Evolutionary conservation across 495 filamentous ascomycete species (phyloP).

Genomic region (Penicillium cataractarum): DNA sequence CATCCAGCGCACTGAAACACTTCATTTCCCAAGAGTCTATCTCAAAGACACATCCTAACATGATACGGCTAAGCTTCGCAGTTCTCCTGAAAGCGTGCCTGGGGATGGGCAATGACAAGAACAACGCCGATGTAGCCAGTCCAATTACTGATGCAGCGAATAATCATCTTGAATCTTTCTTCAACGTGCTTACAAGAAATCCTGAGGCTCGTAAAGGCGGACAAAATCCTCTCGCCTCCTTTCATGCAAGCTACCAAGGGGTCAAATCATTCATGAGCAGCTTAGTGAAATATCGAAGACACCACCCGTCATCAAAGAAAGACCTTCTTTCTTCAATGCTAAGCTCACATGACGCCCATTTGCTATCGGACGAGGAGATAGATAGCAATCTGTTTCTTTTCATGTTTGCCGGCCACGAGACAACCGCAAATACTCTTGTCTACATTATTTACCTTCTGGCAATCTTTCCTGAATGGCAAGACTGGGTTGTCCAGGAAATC

Average conservation of each 20-base stretch:
- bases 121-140: not conserved
- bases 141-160: not conserved
- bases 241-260: not conserved
- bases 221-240: not conserved
- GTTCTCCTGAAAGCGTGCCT: conserved; percentile 2
- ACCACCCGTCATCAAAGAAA: not conserved
- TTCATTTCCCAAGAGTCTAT: not conserved
- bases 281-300: not conserved
- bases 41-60: not conserved
- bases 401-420: not conserved
- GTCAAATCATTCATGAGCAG: not conserved
- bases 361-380: not conserved
- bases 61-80: not conserved
- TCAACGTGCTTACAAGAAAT: not conserved
- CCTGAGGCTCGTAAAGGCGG: not conserved
- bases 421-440: not conserved
- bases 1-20: not conserved
- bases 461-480: not conserved
- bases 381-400: not conserved
- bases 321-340: not conserved
- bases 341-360: not conserved
- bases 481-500: not conserved
- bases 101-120: not conserved
- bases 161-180: not conserved
- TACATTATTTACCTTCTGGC: not conserved